Conservation (phyloP, 116 monocot species). For the Trichopus zeylanicus region DNA sequence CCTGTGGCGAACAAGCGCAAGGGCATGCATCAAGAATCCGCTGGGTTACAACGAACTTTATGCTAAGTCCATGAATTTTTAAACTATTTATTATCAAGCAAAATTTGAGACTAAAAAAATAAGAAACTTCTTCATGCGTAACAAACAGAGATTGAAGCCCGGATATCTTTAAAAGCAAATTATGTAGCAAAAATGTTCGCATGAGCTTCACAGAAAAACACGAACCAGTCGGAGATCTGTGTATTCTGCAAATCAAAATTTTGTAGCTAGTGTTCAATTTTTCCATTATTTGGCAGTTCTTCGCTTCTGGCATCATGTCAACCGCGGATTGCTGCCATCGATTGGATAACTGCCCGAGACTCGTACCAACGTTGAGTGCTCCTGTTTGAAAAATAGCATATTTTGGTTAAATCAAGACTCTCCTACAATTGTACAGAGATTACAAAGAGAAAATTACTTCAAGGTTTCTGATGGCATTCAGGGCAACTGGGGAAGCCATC, state of each 20-base stretch:
- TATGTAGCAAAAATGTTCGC: no score
- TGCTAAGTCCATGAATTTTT: no score
- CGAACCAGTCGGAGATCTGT: no score
- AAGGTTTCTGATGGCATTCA: conserved; percentile 79
- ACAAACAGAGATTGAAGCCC: no score
- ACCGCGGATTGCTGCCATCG: conserved; percentile 32
- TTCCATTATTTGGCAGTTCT: background rate
- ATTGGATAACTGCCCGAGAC: conserved; percentile 68
- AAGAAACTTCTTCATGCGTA: no score
- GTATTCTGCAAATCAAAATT: background rate
- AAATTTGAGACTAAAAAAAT: no score
- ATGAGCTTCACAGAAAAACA: no score
- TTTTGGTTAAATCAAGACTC: background rate
- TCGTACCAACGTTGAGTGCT: conserved; percentile 57
- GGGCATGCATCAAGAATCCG: background rate
- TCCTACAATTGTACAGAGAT: background rate
- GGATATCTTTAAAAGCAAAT: no score
- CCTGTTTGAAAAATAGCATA: conserved; percentile 27
- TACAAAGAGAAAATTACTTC: conserved; percentile 29
- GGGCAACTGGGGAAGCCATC: conserved; percentile 80
- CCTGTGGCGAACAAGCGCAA: background rate
- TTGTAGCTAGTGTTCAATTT: no score
- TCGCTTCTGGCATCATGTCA: background rate
- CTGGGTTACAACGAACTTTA: background rate
- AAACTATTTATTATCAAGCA: no score